phyloP scores from a whole-genome alignment of 306 rosid genomes.

The Acmispon strigosus region DNA sequence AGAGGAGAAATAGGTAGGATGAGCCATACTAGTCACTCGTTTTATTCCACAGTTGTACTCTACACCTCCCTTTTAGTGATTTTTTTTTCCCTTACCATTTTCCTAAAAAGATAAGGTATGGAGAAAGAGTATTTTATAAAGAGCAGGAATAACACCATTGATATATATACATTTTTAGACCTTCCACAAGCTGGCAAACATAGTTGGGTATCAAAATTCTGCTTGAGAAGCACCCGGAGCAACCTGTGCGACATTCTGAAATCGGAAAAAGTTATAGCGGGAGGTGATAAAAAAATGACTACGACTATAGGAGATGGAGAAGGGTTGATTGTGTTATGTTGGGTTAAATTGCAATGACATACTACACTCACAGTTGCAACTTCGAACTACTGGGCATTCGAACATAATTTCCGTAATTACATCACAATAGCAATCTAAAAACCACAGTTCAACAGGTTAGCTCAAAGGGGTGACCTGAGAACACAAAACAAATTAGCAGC shows the following conservation, averaged over 20 bases:
- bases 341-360: too few species aligned
- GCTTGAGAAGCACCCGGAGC: background rate
- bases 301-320: too few species aligned
- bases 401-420: background rate
- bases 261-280: too few species aligned
- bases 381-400: too few species aligned
- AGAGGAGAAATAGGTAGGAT: too few species aligned
- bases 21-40: too few species aligned
- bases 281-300: too few species aligned
- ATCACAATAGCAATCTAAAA: background rate
- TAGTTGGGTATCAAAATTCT: background rate
- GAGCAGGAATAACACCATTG: slow-evolving; percentile 12
- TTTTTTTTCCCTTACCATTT: background rate
- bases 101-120: background rate
- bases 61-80: slow-evolving; percentile 26
- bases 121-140: slow-evolving; percentile 4
- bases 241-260: background rate
- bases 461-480: slow-evolving; percentile 49
- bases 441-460: background rate
- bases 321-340: too few species aligned
- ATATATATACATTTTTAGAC: background rate
- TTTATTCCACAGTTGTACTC: slow-evolving; percentile 14
- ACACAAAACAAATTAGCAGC: slow-evolving; percentile 24
- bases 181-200: background rate
- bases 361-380: too few species aligned